phyloP scores from a whole-genome alignment of 345 rosid genomes.

The Alliaria petiolata region DNA sequence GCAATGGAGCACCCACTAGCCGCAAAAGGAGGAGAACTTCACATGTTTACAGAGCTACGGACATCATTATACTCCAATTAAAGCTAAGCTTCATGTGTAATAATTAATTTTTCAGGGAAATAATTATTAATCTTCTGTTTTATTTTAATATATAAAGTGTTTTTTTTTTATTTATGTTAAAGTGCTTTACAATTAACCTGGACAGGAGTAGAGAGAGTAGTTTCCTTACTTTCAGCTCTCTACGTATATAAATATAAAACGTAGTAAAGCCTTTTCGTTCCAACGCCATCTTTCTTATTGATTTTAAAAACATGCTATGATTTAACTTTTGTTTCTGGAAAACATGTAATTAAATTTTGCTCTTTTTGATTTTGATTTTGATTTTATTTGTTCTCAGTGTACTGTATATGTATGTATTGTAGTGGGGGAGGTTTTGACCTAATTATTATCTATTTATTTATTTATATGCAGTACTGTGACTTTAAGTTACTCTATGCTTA shows the following conservation, averaged over 20 bases:
- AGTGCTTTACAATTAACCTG: slow-evolving; percentile 31
- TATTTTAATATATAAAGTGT: not conserved
- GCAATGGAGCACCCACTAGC: slow-evolving; percentile 40
- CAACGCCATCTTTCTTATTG: no score
- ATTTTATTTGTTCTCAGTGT: not conserved
- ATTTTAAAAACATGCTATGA: no score
- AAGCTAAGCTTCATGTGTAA: slow-evolving; percentile 37
- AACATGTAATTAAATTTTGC: not conserved
- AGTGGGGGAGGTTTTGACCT: slow-evolving; percentile 13
- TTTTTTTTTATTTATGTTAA: not conserved
- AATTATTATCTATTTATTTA: no score
- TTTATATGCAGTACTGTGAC: not conserved
- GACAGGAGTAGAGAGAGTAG: slow-evolving; percentile 16
- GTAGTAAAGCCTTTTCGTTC: not conserved
- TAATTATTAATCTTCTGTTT: not conserved
- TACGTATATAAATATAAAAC: slow-evolving; percentile 3
- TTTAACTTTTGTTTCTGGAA: not conserved
- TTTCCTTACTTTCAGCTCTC: slow-evolving; percentile 32
- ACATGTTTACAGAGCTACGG: slow-evolving; percentile 38
- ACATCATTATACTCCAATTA: slow-evolving; percentile 41
- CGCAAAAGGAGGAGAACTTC: slow-evolving; percentile 38
- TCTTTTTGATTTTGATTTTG: not conserved
- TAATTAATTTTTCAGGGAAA: slow-evolving; percentile 1
- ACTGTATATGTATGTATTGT: not conserved
- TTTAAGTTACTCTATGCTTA: not conserved